Base-by-base conservation (phyloP, 2,329 filamentous ascomycete species). In the Exophiala lecanii-corni region DNA sequence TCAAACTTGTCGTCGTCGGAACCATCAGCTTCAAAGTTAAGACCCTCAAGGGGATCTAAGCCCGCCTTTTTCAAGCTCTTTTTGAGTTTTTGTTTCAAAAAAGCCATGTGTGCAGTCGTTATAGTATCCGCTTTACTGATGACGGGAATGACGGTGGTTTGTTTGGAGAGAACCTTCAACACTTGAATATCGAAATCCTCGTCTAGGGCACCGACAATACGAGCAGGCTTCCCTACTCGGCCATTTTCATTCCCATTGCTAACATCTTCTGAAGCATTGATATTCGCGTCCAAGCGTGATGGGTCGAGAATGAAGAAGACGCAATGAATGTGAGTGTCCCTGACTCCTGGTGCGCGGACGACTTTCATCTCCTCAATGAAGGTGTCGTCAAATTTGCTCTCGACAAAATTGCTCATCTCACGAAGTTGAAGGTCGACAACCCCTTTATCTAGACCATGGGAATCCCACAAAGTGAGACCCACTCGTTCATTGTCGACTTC, bases 361-460 rank as follows among this genome's bases (percentile, higher is more conserved):
- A 98, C 89, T 72, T 96, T 97, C 77, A 94, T 94, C 71, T 98
- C 92, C 68, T 98, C 92, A 36, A 81, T 81, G 62, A 98, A 94
- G 0, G 92, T 97, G 60, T 98, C 92, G 64, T 98, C 91, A 57
- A 98, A 98, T 66, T 97, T 97, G 72, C 85, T 91, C 72, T 98
- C 92, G 47, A 98, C 73, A 69, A 98, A 98, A 6, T 84, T 77
- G 23, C 85, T 83, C 73, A 97, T 89, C 62, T 94, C 88, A 49
- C 89, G 81, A 54, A 98, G 73, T 66, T 98, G 92, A 53, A 97
- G 78, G 63, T 97, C 92, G 39, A 96, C 89, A 25, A 97, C 79
- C 58, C 87, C 92, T 75, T 91, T 94, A 67, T 98, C 91, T 42
- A 98, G 70, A 1, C 92, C 92, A 58, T 92, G 84, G 1, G 92